Conservation (phyloP, 768 basidiomycete species). For the Cystofilobasidium capitatum region DNA sequence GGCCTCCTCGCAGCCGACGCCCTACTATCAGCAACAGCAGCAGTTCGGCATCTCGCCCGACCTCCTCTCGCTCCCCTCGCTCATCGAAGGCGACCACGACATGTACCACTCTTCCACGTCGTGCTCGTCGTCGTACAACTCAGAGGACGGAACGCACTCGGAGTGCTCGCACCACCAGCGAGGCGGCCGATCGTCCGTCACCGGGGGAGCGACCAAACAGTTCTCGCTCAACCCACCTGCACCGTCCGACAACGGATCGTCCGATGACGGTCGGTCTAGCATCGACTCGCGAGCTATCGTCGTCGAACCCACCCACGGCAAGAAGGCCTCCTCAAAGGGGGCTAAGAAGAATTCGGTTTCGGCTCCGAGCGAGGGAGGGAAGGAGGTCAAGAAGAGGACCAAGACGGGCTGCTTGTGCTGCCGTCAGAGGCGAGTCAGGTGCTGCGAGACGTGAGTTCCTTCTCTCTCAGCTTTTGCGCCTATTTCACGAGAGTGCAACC, state of each 20-base stretch:
- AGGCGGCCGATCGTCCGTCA: neutral
- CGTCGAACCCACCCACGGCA: too few species aligned
- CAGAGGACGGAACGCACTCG: too few species aligned
- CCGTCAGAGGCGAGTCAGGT: conserved; percentile 93
- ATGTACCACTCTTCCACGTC: too few species aligned
- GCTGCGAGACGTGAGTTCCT: conserved; percentile 75
- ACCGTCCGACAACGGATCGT: too few species aligned
- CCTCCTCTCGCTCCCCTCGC: neutral
- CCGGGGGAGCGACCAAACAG: neutral
- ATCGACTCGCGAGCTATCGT: too few species aligned
- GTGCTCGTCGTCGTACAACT: neutral
- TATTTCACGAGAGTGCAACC: conserved; percentile 64
- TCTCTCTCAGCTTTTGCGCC: conserved; percentile 67
- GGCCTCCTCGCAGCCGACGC: neutral
- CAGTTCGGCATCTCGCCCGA: conserved; percentile 2
- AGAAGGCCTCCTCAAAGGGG: too few species aligned
- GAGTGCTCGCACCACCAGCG: neutral
- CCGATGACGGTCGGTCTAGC: too few species aligned
- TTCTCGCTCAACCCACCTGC: too few species aligned
- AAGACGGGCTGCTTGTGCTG: conserved; percentile 93
- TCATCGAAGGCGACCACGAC: too few species aligned
- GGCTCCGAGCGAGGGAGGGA: too few species aligned
- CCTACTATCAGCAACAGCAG: neutral
- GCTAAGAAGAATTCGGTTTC: too few species aligned
- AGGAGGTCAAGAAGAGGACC: conserved; percentile 52